Conservation (phyloP, 2,329 filamentous ascomycete genomes). For the Claviceps sorghi region DNA sequence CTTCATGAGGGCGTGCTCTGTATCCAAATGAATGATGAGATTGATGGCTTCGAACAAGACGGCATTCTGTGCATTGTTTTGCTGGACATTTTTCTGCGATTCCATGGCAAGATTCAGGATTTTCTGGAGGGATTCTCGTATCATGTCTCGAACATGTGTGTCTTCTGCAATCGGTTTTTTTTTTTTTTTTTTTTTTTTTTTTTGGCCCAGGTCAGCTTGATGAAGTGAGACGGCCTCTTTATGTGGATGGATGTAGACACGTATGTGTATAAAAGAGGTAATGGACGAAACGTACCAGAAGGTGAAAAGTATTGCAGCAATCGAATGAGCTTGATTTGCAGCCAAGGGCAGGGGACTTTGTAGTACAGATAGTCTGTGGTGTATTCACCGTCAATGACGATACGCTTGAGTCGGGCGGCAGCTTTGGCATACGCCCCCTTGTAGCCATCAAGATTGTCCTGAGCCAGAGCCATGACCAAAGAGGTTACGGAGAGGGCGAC, state of each 20-base stretch:
- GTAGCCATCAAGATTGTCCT: conserved; percentile 90
- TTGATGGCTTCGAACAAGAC: conserved; percentile 98
- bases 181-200: not conserved
- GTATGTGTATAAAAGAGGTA: not conserved
- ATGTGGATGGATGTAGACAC: not conserved
- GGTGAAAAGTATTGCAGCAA: conserved; percentile 93
- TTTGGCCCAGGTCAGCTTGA: not conserved
- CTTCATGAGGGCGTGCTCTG: conserved; percentile 86
- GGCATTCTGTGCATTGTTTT: conserved; percentile 97
- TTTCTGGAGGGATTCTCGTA: conserved; percentile 78
- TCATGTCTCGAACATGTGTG: conserved; percentile 77
- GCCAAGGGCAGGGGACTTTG: conserved; percentile 98
- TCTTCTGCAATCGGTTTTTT: conserved; percentile 48
- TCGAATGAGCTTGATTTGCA: conserved; percentile 86
- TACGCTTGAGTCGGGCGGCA: conserved; percentile 73
- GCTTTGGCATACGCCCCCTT: conserved; percentile 90
- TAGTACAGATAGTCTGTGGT: conserved; percentile 92
- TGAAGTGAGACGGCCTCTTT: not conserved
- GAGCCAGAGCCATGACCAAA: conserved; percentile 81
- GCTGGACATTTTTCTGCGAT: conserved; percentile 93
- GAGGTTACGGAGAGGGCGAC: conserved; percentile 93
- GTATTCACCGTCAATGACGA: conserved; percentile 82
- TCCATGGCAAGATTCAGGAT: conserved; percentile 87
- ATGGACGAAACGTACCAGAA: conserved; percentile 46
- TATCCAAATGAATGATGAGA: conserved; percentile 92